A percentile compares a stretch with the other conserved stretches of the same genome.
Evolutionary conservation across 2,329 filamentous ascomycete genomes (phyloP).

Genomic region (Fusarium coffeatum): DNA sequence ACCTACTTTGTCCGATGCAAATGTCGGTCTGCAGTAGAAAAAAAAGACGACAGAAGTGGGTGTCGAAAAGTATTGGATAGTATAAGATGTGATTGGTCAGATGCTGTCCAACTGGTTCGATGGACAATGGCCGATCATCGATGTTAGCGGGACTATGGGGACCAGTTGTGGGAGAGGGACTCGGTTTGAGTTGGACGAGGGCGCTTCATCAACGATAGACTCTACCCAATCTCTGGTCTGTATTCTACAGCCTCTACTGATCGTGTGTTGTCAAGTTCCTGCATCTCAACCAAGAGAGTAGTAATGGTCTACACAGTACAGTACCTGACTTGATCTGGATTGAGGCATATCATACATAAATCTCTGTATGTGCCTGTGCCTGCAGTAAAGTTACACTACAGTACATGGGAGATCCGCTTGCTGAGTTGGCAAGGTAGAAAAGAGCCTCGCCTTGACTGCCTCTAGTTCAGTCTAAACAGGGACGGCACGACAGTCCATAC

Average conservation of each 20-base stretch:
- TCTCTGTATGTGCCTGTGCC: slow-evolving; percentile 3
- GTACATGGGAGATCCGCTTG: slow-evolving; percentile 36
- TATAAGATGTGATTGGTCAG: slow-evolving; percentile 40
- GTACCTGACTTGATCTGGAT: neutral
- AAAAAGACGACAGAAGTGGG: slow-evolving; percentile 32
- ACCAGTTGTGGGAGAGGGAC: slow-evolving; percentile 35
- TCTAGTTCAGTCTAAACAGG: slow-evolving; percentile 31
- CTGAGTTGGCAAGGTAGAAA: slow-evolving; percentile 42
- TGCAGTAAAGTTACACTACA: slow-evolving; percentile 29
- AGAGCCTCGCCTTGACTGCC: slow-evolving; percentile 5
- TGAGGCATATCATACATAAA: slow-evolving; percentile 8
- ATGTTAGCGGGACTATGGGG: slow-evolving; percentile 43
- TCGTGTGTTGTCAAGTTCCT: slow-evolving; percentile 44
- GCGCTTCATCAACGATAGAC: slow-evolving; percentile 34
- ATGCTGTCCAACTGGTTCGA: slow-evolving; percentile 33
- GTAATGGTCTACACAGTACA: neutral
- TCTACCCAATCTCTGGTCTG: slow-evolving; percentile 34
- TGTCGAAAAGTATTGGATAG: slow-evolving; percentile 31
- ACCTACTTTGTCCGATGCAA: slow-evolving; percentile 1
- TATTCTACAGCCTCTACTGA: slow-evolving; percentile 5
- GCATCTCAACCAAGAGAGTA: slow-evolving; percentile 33
- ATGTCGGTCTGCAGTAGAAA: slow-evolving; percentile 42
- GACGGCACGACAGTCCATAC: slow-evolving; percentile 33
- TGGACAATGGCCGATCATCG: slow-evolving; percentile 40
- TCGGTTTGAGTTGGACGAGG: slow-evolving; percentile 29